Evolutionary conservation across 225 moss, liverwort and hornwort species (phyloP), one percentile per base, ranked within the genome.

Genomic region (Polytrichum formosum): DNA sequence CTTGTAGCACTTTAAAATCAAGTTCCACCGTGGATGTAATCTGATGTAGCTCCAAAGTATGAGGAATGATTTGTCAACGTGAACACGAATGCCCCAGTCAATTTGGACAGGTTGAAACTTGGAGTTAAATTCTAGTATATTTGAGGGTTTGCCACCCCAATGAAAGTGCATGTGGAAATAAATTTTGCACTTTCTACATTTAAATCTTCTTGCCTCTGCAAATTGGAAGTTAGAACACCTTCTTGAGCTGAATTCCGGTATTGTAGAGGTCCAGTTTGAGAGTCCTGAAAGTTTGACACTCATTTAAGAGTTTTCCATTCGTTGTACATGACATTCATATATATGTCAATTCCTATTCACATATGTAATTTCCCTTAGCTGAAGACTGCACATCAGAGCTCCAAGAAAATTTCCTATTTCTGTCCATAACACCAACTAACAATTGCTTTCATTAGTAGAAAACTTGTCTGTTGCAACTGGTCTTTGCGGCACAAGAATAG

Each of bases 101-200:
- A 29, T 6, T 29, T 1, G 29, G 29, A 29, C 29, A 29, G 5
- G 29, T 29, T 29, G 29, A 29, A 31, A 31, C 31, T 31, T 31
- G 58, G 58, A 58, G 58, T 8, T 58, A 7, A 58, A 20, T 58
- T 58, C 58, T 7, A 58, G 58, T 58, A 58, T 58, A 19, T 58
- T 19, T 19, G 58, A 19, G 58, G 20, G 58, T 58, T 58, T 58
- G 16, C 58, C 19, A 20, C 58, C 58, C 58, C 58, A 58, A 18
- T 58, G 58, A 58, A 20, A 58, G 58, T 58, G 18, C 18, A 58
- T 58, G 20, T 58, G 58, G 19, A 58, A 58, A 58, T 58, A 2
- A 58, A 58, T 58, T 58, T 58, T 58, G 58, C 58, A 22, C 58
- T 58, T 58, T 58, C 58, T 58, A 19, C 58, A 58, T 58, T 2